phyloP scores from a whole-genome alignment of 352 stramenopile genomes.

The Pythium phragmiticola region DNA sequence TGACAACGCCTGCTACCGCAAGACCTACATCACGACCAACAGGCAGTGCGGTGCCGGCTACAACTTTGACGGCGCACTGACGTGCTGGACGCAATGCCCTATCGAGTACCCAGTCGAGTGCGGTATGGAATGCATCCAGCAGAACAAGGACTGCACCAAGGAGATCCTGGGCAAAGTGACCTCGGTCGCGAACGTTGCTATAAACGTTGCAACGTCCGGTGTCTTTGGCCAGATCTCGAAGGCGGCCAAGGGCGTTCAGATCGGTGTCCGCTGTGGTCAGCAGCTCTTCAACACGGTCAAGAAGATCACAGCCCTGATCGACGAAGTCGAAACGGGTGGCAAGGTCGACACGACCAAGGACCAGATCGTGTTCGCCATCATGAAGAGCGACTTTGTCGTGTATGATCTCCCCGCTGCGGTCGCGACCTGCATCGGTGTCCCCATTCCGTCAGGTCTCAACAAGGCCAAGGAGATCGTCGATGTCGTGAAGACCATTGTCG shows the following conservation, averaged over 20 bases:
- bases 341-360: slow-evolving; percentile 24
- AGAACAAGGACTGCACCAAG: slow-evolving; percentile 61
- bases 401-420: slow-evolving; percentile 49
- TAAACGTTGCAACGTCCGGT: slow-evolving; percentile 49
- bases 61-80: slow-evolving; percentile 41
- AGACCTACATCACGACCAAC: slow-evolving; percentile 29
- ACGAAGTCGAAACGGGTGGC: slow-evolving; percentile 13
- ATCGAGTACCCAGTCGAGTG: slow-evolving; percentile 74
- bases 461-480: slow-evolving; percentile 32
- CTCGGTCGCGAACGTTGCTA: slow-evolving; percentile 40
- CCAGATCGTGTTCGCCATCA: slow-evolving; percentile 38
- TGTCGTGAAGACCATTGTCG: slow-evolving; percentile 31
- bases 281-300: slow-evolving; percentile 45
- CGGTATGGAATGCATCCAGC: slow-evolving; percentile 60
- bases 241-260: slow-evolving; percentile 42
- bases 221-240: slow-evolving; percentile 48
- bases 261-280: slow-evolving; percentile 42
- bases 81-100: slow-evolving; percentile 70
- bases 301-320: slow-evolving; percentile 30
- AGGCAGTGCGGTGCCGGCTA: slow-evolving; percentile 44
- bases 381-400: slow-evolving; percentile 42
- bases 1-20: slow-evolving; percentile 51
- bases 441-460: slow-evolving; percentile 21
- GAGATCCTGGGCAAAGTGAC: slow-evolving; percentile 50
- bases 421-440: slow-evolving; percentile 35